Conservation (phyloP, 768 basidiomycete genomes). For the Tricholoma saponaceum region DNA sequence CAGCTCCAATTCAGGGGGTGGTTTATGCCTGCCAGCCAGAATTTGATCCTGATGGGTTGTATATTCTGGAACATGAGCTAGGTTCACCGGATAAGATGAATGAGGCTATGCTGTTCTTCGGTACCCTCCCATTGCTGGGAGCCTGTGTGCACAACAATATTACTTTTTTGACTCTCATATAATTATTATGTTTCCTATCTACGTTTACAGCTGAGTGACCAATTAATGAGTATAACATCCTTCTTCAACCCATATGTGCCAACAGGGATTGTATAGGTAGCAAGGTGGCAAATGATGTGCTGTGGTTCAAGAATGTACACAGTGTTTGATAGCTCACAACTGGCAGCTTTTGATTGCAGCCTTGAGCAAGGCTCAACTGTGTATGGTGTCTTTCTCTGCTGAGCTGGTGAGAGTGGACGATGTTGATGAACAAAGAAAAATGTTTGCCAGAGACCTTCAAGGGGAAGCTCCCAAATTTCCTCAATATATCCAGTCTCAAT, state of each 20-base stretch:
- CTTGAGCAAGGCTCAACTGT: neutral
- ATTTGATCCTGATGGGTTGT: no score
- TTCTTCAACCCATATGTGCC: neutral
- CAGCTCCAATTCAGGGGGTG: no score
- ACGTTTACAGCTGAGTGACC: neutral
- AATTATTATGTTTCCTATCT: neutral
- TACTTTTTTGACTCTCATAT: neutral
- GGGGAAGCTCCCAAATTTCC: neutral
- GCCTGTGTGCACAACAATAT: no score
- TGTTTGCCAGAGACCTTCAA: conserved; percentile 1
- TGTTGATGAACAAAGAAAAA: neutral
- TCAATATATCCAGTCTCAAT: neutral
- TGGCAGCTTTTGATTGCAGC: neutral
- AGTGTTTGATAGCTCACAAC: neutral
- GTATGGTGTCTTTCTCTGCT: neutral
- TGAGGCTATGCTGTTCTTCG: no score
- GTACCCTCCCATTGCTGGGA: neutral
- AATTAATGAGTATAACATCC: neutral
- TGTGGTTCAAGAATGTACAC: conserved; percentile 1
- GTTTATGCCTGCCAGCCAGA: no score
- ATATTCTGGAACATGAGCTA: no score
- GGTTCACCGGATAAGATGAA: no score
- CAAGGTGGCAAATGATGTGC: neutral
- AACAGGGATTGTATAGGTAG: neutral
- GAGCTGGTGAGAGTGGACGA: neutral